These are phyloP conservation scores for Paraglomus brasilianum DNA, from an alignment of 192 early-diverging fungal genomes.

Conservation along the genomic window DNA sequence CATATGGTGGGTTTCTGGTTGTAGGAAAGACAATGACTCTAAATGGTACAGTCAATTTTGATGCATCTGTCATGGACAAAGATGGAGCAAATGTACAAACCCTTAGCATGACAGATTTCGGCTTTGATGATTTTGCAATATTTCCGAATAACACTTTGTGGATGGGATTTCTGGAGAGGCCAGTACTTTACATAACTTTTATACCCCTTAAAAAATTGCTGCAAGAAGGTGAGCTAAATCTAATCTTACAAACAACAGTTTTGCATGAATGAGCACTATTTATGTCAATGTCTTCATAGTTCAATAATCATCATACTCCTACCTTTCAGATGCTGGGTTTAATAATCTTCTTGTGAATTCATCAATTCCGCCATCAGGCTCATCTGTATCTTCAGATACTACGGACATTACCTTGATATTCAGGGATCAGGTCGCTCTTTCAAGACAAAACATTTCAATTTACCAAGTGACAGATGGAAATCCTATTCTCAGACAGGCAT, in stretches of 20 bases:
- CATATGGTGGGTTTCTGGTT: not conserved
- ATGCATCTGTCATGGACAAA: no score
- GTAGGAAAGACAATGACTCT: not conserved
- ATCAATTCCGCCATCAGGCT: not conserved
- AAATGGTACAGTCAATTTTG: not conserved
- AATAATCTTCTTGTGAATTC: not conserved
- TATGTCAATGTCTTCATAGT: no score
- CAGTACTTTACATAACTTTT: no score
- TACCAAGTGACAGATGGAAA: not conserved
- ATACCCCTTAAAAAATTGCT: no score
- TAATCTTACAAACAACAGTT: no score
- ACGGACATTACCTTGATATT: not conserved
- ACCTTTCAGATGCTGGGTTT: not conserved
- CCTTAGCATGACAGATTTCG: no score
- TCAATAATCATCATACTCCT: no score
- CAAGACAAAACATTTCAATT: not conserved
- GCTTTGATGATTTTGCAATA: not conserved
- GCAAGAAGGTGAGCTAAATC: no score
- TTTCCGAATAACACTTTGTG: slow-evolving; percentile 13
- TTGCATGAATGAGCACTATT: no score
- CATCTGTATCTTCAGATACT: not conserved
- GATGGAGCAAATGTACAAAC: no score
- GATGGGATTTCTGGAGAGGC: no score
- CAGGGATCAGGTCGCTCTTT: not conserved
- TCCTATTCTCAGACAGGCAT: not conserved